Base-by-base conservation (phyloP, 2,329 filamentous ascomycete genomes). In the Cryoendolithus antarcticus region DNA sequence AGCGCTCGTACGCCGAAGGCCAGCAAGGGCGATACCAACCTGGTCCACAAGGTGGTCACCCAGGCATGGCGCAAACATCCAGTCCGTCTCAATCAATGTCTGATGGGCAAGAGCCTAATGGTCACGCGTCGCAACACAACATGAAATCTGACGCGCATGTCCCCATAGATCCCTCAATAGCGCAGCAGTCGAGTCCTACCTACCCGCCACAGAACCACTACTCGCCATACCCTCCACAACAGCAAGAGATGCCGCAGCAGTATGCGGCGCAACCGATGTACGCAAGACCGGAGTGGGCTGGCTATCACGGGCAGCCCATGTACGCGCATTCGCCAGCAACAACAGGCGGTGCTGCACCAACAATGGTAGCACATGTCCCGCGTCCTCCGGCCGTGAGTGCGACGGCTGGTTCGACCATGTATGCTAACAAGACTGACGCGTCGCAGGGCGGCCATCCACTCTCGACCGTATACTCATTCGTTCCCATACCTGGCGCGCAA, bases 121-220 rank as follows among this genome's bases (percentile, higher is more conserved):
- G 74, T 44, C 50, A 55, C 49, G 49, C 51, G 48, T 44, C 49
- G 42, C 39, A 41, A 34, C 57, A 61, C 53, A 72, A 77, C 73
- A 74, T 80, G 69, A 88, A 86, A 67, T 93, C 88, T 94, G 84
- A 94, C 86, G 76, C 75, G 76, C 81, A 86, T 79, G 78, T 93
- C 72, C 86, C 86, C 81, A 88, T 93, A 95, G 89, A 95, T 93
- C 86, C 88, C 59, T 93, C 86, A 64, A 94, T 95, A 63, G 83
- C 86, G 64, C 80, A 84, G 56, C n/a, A n/a, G n/a, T 83, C 86
- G 59, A 94, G 86, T 72, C 88, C 89, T 44, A 88, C 85, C 55
- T 95, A 93, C 62, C 75, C 84, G 53, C 82, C 86, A 48, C 75
- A 77, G 48, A 69, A 72, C 46, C 79, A 82, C 61, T 93, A 93